Conservation (phyloP, 345 rosid species). For the Aquilaria malaccensis region DNA sequence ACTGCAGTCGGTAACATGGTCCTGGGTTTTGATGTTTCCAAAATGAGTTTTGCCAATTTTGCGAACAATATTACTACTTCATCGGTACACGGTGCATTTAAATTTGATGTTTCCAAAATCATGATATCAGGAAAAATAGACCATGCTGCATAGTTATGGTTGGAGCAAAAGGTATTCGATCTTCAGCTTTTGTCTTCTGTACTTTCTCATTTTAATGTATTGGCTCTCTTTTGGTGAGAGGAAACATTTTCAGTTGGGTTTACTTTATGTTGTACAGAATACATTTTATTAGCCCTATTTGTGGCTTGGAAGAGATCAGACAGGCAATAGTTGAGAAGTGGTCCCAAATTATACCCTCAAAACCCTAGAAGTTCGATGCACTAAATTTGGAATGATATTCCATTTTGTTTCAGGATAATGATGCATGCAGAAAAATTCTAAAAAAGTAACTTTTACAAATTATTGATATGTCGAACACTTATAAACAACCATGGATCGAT, state of each 20-base stretch:
- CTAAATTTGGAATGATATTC: slow-evolving; percentile 18
- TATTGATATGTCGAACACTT: no score
- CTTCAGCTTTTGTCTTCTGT: slow-evolving; percentile 35
- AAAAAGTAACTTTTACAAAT: no score
- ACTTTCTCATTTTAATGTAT: slow-evolving; percentile 13
- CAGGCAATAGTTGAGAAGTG: slow-evolving; percentile 61
- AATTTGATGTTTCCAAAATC: slow-evolving; percentile 7
- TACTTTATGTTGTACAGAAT: slow-evolving; percentile 12
- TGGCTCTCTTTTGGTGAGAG: slow-evolving; percentile 15
- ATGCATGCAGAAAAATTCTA: no score
- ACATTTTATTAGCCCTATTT: slow-evolving; percentile 16
- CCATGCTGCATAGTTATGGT: slow-evolving; percentile 21
- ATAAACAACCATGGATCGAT: no score
- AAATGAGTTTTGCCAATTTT: slow-evolving; percentile 8
- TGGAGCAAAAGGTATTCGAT: slow-evolving; percentile 23
- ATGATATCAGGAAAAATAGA: slow-evolving; percentile 14
- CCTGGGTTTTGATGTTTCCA: slow-evolving; percentile 18
- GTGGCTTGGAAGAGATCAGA: slow-evolving; percentile 10
- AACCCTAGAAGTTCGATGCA: slow-evolving; percentile 29
- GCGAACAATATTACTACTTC: slow-evolving; percentile 10
- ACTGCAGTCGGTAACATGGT: slow-evolving; percentile 31
- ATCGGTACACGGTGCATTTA: slow-evolving; percentile 10
- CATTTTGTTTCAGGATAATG: slow-evolving; percentile 13
- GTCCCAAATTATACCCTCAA: slow-evolving; percentile 36
- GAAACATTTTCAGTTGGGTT: slow-evolving; percentile 31